These are phyloP conservation scores for Apiospora sp. DNA, from an alignment of 2,329 filamentous ascomycete genomes.

Conservation along the genomic window DNA sequence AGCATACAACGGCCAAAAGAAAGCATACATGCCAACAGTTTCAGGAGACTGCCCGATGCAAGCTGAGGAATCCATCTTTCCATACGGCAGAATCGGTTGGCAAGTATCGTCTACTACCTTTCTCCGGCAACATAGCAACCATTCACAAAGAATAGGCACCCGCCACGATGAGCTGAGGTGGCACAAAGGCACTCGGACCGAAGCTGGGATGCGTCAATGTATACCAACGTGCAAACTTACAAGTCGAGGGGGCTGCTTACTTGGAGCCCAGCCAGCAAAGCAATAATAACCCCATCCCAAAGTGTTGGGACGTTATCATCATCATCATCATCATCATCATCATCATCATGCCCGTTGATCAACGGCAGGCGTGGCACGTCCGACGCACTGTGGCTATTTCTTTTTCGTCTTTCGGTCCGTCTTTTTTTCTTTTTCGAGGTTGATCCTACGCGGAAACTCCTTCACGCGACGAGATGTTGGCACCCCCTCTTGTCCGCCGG, in stretches of 20 bases:
- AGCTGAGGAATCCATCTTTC: too few relatives aligned
- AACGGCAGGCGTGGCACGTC: neutral
- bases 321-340: neutral
- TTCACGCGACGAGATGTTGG: neutral
- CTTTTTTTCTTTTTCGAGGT: neutral
- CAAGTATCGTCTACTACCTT: too few relatives aligned
- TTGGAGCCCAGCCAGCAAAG: neutral
- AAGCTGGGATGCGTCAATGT: neutral
- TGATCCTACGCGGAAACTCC: conserved; percentile 7
- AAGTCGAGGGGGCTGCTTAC: neutral
- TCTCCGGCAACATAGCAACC: too few relatives aligned
- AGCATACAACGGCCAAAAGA: neutral
- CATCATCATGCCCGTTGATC: neutral
- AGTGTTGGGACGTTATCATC: neutral
- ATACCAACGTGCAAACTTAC: neutral
- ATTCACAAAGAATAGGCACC: too few relatives aligned
- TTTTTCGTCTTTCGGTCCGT: neutral
- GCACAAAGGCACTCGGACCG: too few relatives aligned
- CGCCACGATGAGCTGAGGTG: too few relatives aligned
- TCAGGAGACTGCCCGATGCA: too few relatives aligned
- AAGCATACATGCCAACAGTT: neutral
- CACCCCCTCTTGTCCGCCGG: neutral
- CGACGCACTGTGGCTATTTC: neutral
- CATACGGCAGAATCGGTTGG: too few relatives aligned
- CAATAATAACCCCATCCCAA: neutral